Percentiles rank a stretch among this genome's conserved stretches.
phyloP scores from a whole-genome alignment of 2,329 filamentous ascomycete species.

The Alternaria sp. region DNA sequence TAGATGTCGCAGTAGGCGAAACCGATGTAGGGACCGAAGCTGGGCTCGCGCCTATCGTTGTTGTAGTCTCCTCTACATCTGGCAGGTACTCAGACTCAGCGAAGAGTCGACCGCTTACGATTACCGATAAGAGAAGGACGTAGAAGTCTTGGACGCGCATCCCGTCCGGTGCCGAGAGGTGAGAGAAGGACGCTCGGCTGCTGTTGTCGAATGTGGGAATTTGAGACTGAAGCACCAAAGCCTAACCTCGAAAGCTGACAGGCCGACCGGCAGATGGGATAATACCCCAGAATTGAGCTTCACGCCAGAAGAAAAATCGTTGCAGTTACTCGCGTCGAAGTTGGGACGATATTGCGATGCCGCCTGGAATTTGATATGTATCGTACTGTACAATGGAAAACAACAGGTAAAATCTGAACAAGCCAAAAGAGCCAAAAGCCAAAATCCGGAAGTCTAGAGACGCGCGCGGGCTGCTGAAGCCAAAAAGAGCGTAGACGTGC shows the following conservation, averaged over 20 bases:
- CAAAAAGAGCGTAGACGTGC: not conserved
- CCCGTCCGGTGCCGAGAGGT: not conserved
- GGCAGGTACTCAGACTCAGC: not conserved
- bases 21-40: slow-evolving; percentile 2
- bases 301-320: not conserved
- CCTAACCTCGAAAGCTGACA: not conserved
- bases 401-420: not conserved
- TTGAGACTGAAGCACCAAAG: not conserved
- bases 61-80: not conserved
- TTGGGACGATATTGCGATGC: not conserved
- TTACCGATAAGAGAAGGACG: not conserved
- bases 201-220: not conserved
- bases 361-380: not conserved
- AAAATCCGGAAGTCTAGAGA: not conserved
- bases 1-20: not conserved
- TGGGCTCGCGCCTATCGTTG: slow-evolving; percentile 7
- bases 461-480: not conserved
- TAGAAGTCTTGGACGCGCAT: not conserved
- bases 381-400: not conserved
- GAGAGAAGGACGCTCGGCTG: not conserved
- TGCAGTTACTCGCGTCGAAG: not conserved
- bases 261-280: not conserved
- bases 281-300: not conserved
- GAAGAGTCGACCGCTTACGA: not conserved
- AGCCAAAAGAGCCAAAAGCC: not conserved